A percentile compares a stretch with the other conserved stretches of the same genome.
phyloP scores from a whole-genome alignment of 2,329 filamentous ascomycete genomes.

The Ascochyta pisi region DNA sequence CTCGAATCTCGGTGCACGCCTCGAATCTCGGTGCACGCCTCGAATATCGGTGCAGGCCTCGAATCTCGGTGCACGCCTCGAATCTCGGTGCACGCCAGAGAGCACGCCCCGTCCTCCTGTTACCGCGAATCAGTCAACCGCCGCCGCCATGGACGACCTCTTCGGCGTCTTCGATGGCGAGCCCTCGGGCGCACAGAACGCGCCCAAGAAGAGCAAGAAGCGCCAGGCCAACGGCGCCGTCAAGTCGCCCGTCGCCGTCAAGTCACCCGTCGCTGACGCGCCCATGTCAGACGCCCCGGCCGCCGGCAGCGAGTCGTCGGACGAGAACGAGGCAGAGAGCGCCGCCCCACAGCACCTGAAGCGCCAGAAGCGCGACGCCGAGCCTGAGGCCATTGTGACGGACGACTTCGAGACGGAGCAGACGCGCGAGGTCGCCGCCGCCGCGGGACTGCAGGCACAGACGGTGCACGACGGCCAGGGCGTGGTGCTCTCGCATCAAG shows the following conservation, averaged over 20 bases:
- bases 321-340: constrained; percentile 41
- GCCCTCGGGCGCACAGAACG: constrained; percentile 29
- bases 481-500: constrained; percentile 92
- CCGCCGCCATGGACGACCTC: constrained; percentile 49
- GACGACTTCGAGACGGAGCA: constrained; percentile 96
- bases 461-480: constrained; percentile 70
- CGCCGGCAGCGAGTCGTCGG: constrained; percentile 10
- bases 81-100: too few species aligned
- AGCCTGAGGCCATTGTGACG: constrained; percentile 81
- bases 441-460: constrained; percentile 69
- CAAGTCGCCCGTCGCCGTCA: constrained; percentile 67
- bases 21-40: too few species aligned
- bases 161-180: constrained; percentile 55
- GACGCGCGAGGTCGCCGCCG: constrained; percentile 85
- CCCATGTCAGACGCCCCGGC: constrained; percentile 53
- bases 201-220: constrained; percentile 73
- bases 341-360: constrained; percentile 59
- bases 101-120: too few species aligned
- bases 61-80: too few species aligned
- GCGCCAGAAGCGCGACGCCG: constrained; percentile 68
- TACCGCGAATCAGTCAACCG: neutral
- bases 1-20: too few species aligned
- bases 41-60: too few species aligned
- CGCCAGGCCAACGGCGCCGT: constrained; percentile 82
- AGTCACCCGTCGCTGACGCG: constrained; percentile 56